A percentile compares a stretch with the other conserved stretches of the same genome.
Evolutionary conservation across 805 yeast genomes (phyloP).

Genomic region (Ogataea polymorpha): DNA sequence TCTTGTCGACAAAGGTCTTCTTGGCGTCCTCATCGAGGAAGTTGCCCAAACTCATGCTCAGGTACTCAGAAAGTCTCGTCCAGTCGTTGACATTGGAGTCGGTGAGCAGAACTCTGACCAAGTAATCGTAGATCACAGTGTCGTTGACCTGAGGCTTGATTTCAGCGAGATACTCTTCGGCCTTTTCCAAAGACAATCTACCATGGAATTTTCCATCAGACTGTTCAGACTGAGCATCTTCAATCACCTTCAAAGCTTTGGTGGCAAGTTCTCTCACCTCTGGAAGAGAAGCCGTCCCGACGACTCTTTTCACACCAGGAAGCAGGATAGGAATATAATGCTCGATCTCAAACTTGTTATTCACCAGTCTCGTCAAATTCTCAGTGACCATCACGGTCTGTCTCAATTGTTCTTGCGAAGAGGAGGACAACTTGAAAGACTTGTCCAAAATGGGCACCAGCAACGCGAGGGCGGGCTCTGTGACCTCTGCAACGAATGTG

Average conservation of each 20-base stretch:
- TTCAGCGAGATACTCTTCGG: slow-evolving; percentile 41
- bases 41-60: slow-evolving; percentile 39
- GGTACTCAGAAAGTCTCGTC: slow-evolving; percentile 56
- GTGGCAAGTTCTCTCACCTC: slow-evolving; percentile 93
- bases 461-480: slow-evolving; percentile 89
- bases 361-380: slow-evolving; percentile 91
- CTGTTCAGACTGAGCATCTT: slow-evolving; percentile 71
- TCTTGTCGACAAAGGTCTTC: slow-evolving; percentile 39
- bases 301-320: slow-evolving; percentile 91
- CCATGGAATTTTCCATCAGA: slow-evolving; percentile 76
- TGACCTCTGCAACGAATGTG: slow-evolving; percentile 97
- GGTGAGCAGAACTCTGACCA: slow-evolving; percentile 51
- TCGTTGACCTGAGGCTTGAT: slow-evolving; percentile 33
- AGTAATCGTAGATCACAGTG: slow-evolving; percentile 42
- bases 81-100: slow-evolving; percentile 76
- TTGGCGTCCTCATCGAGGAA: slow-evolving; percentile 35
- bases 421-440: slow-evolving; percentile 80
- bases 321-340: slow-evolving; percentile 77
- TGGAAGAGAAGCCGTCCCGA: slow-evolving; percentile 87
- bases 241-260: slow-evolving; percentile 78
- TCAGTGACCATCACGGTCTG: slow-evolving; percentile 96
- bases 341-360: slow-evolving; percentile 89
- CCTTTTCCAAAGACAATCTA: slow-evolving; percentile 56
- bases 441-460: slow-evolving; percentile 90
- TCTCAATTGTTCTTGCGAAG: slow-evolving; percentile 94